These are phyloP conservation scores for Cyclanthera cordifolia DNA, from an alignment of 306 rosid genomes.

Conservation along the genomic window DNA sequence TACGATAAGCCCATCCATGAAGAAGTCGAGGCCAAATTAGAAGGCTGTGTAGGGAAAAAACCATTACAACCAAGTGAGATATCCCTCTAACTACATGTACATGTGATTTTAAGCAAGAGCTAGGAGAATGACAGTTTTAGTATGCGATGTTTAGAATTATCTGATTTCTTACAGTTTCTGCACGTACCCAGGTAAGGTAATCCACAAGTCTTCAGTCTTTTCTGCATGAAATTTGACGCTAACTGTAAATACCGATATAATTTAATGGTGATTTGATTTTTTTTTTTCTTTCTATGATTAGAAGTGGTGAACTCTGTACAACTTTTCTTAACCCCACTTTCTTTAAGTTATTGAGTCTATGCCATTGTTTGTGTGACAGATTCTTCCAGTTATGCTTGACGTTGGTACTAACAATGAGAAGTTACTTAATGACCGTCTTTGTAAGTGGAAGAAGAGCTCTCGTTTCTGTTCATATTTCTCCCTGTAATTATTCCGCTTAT, in stretches of 20 bases:
- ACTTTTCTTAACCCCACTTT: background rate
- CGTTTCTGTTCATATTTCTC: constrained; percentile 8
- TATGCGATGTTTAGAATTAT: background rate
- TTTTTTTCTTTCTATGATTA: background rate
- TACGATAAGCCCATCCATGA: too few species aligned
- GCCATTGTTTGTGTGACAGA: constrained; percentile 33
- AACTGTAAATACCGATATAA: background rate
- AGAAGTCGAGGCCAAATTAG: too few species aligned
- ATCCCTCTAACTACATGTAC: too few species aligned
- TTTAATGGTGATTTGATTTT: background rate
- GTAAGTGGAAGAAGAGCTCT: constrained; percentile 45
- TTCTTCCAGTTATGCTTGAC: constrained; percentile 95
- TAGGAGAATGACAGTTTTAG: background rate
- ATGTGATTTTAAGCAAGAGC: background rate
- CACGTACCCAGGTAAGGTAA: background rate
- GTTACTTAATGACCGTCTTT: constrained; percentile 82
- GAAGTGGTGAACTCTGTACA: background rate
- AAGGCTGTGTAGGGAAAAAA: too few species aligned
- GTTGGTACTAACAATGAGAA: constrained; percentile 91
- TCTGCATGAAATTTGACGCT: background rate
- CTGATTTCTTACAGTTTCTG: background rate
- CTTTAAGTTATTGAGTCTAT: constrained; percentile 11
- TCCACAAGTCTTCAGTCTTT: constrained; percentile 6
- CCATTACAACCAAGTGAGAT: too few species aligned
- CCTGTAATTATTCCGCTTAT: background rate